phyloP scores from a whole-genome alignment of 148 eudicot species.

The Rhododendron simsii region DNA sequence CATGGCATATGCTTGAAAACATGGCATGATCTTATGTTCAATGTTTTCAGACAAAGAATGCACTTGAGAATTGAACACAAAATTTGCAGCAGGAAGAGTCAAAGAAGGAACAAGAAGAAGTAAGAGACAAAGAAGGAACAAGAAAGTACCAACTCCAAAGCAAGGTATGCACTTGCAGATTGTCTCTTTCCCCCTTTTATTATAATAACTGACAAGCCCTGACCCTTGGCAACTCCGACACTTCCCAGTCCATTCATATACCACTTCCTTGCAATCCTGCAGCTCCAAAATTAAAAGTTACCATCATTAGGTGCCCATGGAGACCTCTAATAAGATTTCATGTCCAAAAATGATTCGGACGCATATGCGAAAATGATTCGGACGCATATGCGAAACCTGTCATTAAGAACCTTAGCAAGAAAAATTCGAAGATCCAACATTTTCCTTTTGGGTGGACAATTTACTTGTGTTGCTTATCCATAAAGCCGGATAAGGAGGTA shows the following conservation, averaged over 20 bases:
- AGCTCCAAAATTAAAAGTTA: conserved; percentile 12
- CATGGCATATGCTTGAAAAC: background rate
- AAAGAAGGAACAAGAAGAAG: background rate
- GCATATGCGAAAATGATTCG: background rate
- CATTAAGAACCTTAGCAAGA: background rate
- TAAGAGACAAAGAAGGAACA: background rate
- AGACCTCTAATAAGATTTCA: background rate
- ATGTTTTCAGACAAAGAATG: background rate
- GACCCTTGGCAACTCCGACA: conserved; percentile 96
- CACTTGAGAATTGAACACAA: background rate
- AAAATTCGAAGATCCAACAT: background rate
- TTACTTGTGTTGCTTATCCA: background rate
- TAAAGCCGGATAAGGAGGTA: background rate
- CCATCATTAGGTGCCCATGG: background rate
- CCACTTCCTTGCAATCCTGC: conserved; percentile 78
- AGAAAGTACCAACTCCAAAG: conserved; percentile 70
- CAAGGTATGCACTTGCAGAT: conserved; percentile 96
- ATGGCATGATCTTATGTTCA: background rate
- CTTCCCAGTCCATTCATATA: conserved; percentile 97
- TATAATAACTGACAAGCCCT: conserved; percentile 74
- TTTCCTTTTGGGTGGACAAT: background rate
- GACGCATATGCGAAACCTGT: background rate
- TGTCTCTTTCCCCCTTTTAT: conserved; percentile 71
- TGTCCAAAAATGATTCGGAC: background rate
- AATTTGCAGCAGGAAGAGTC: background rate